phyloP scores from a whole-genome alignment of 345 rosid genomes.

The thale cress (Arabidopsis thaliana) region TAIR10.1 NC_003071.7:15959501-15960000 shows the following conservation, averaged over 20 bases:
- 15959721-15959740: not conserved
- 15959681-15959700: slow-evolving; percentile 2
- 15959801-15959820: not conserved
- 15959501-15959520: slow-evolving; percentile 14
- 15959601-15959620: slow-evolving; percentile 35
- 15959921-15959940: not conserved
- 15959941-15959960: not conserved
- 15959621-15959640: slow-evolving; percentile 30
- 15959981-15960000: not conserved
- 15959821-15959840: not conserved
- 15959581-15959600: slow-evolving; percentile 44
- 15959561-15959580: slow-evolving; percentile 37
- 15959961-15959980: slow-evolving; percentile 1
- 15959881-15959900: not conserved
- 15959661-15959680: not conserved
- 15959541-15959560: slow-evolving; percentile 29
- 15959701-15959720: not conserved
- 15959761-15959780: not conserved
- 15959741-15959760: not conserved
- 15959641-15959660: not conserved
- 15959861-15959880: slow-evolving; percentile 8
- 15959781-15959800: not conserved
- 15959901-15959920: slow-evolving; percentile 8
- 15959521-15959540: slow-evolving; percentile 18
- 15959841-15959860: not conserved